A percentile compares a stretch with the other conserved stretches of the same genome.
Evolutionary conservation across 352 stramenopile species (phyloP).

Genomic region (Thalassiosira oceanica): DNA sequence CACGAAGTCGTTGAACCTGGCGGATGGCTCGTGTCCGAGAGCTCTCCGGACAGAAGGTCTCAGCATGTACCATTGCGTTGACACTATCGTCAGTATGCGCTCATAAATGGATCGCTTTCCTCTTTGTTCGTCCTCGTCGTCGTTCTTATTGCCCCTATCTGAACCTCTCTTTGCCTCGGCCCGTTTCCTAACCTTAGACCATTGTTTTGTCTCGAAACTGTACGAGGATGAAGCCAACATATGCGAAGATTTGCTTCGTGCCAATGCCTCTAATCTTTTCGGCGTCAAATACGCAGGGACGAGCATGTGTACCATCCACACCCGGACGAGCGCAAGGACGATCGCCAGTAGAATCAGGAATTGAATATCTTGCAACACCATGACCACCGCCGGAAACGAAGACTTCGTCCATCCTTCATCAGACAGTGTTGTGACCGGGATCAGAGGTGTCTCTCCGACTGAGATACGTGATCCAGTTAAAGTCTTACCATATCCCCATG

Average conservation of each 20-base stretch:
- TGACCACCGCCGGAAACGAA: conserved; percentile 13
- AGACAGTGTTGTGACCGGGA: too few relatives aligned
- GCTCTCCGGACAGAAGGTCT: conserved; percentile 15
- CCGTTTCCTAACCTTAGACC: conserved; percentile 7
- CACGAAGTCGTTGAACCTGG: conserved; percentile 16
- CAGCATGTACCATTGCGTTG: conserved; percentile 28
- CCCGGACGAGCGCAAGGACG: conserved; percentile 51
- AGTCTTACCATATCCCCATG: conserved; percentile 25
- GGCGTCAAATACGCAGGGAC: conserved; percentile 56
- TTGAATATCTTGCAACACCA: conserved; percentile 47
- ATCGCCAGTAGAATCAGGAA: conserved; percentile 45
- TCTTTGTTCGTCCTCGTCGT: conserved; percentile 4
- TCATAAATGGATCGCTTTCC: conserved; percentile 23
- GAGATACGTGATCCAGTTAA: too few relatives aligned
- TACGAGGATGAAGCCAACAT: conserved; percentile 51
- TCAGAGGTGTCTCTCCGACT: too few relatives aligned
- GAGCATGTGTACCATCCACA: conserved; percentile 62
- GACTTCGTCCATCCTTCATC: too few relatives aligned
- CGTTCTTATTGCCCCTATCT: conserved; percentile 4
- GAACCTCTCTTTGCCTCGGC: neutral
- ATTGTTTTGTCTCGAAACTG: conserved; percentile 13
- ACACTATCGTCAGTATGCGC: conserved; percentile 12
- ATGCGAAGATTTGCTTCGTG: conserved; percentile 67
- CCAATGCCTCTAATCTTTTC: conserved; percentile 49
- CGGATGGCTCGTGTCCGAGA: conserved; percentile 25